Conservation (phyloP, 306 rosid genomes). For the Vigna trinervia region DNA sequence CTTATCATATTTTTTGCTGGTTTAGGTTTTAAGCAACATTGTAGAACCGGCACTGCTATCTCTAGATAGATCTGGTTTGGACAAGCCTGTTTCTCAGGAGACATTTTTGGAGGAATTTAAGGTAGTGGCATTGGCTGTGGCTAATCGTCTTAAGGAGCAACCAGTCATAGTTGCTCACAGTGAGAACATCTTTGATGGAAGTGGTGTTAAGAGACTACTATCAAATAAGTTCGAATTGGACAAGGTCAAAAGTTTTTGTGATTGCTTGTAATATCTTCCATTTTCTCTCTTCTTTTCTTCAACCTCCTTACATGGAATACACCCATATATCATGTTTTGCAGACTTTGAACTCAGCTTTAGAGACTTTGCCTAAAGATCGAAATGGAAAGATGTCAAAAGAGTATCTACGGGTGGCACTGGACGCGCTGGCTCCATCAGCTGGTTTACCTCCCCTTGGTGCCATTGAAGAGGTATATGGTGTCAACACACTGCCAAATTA, state of each 20-base stretch:
- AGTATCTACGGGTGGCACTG: slow-evolving; percentile 64
- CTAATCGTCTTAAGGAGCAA: slow-evolving; percentile 40
- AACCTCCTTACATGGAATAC: background rate
- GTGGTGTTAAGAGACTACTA: slow-evolving; percentile 69
- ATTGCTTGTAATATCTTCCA: background rate
- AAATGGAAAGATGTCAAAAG: slow-evolving; percentile 77
- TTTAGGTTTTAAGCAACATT: slow-evolving; percentile 64
- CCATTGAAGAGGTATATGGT: slow-evolving; percentile 71
- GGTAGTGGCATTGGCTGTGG: slow-evolving; percentile 58
- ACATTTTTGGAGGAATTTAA: slow-evolving; percentile 78
- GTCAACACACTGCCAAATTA: slow-evolving; percentile 10
- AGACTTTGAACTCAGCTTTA: slow-evolving; percentile 70
- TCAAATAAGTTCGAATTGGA: slow-evolving; percentile 93
- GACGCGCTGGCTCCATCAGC: slow-evolving; percentile 79
- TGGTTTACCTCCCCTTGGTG: slow-evolving; percentile 87
- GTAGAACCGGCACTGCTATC: slow-evolving; percentile 73
- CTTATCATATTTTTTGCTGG: background rate
- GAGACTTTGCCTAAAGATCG: slow-evolving; percentile 75
- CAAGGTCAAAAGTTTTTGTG: slow-evolving; percentile 58
- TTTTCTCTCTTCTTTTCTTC: background rate
- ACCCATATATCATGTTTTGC: slow-evolving; percentile 43
- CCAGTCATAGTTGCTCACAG: slow-evolving; percentile 85
- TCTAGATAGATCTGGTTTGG: slow-evolving; percentile 52
- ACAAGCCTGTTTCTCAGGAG: slow-evolving; percentile 66
- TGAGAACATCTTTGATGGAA: slow-evolving; percentile 91